These are phyloP conservation scores for Digitaria exilis DNA, from an alignment of 202 grass and related monocot species.

Conservation along the genomic window DNA sequence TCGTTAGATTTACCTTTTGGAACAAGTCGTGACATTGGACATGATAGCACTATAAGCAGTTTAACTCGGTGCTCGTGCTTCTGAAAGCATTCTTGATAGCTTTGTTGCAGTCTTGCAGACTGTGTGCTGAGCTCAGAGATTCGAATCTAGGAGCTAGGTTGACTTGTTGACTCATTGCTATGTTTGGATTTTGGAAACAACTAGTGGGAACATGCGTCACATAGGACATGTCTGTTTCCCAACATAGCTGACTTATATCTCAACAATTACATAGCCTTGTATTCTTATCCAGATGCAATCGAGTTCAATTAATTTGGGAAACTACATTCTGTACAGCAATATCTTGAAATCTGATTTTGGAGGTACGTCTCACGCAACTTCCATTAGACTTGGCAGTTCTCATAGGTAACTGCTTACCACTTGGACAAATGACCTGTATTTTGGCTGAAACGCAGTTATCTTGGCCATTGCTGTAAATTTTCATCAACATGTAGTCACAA, in stretches of 20 bases:
- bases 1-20: slow-evolving; percentile 27
- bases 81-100: neutral
- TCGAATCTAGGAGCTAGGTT: slow-evolving; percentile 46
- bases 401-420: neutral
- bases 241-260: slow-evolving; percentile 3
- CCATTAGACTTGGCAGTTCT: neutral
- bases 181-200: slow-evolving; percentile 42
- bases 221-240: slow-evolving; percentile 2
- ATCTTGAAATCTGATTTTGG: neutral
- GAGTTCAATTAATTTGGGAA: slow-evolving; percentile 26
- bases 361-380: slow-evolving; percentile 2
- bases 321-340: slow-evolving; percentile 19
- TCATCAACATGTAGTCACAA: slow-evolving; percentile 3
- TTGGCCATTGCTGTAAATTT: neutral
- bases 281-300: slow-evolving; percentile 17
- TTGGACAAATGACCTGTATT: neutral
- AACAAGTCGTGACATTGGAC: slow-evolving; percentile 28
- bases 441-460: neutral
- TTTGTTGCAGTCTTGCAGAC: slow-evolving; percentile 17
- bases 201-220: slow-evolving; percentile 23
- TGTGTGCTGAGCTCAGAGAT: slow-evolving; percentile 11
- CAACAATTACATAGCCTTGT: neutral
- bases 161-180: slow-evolving; percentile 30
- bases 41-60: neutral
- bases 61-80: slow-evolving; percentile 27